These are phyloP conservation scores for Dendrobium officinale DNA, from an alignment of 106 monocot species.

Conservation along the genomic window DNA sequence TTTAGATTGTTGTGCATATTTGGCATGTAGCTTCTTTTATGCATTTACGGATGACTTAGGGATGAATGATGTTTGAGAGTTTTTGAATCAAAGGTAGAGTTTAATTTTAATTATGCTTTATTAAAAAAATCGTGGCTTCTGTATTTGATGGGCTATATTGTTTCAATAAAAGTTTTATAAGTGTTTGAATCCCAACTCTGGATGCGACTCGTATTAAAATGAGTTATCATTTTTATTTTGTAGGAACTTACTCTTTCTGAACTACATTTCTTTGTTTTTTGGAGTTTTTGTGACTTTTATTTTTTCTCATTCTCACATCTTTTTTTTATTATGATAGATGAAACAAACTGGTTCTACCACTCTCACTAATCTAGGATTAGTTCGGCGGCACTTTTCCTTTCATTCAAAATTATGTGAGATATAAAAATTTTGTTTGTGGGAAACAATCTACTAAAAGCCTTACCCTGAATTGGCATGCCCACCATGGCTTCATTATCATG, in stretches of 20 bases:
- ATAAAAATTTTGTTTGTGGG: no score
- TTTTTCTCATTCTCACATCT: background rate
- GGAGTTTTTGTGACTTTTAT: background rate
- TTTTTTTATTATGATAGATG: background rate
- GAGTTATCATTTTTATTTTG: no score
- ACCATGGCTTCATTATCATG: background rate
- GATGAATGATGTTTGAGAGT: background rate
- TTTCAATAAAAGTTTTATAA: no score
- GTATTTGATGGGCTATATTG: no score
- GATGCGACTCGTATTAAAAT: no score
- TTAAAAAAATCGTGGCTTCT: background rate
- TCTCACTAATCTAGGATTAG: no score
- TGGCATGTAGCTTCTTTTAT: background rate
- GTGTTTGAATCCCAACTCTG: no score
- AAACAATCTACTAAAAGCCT: background rate
- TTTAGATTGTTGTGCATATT: background rate
- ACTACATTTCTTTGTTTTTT: background rate
- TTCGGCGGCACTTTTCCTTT: no score
- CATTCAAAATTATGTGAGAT: no score
- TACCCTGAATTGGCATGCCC: background rate
- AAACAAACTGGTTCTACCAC: no score
- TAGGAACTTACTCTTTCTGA: no score
- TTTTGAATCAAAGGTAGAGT: background rate
- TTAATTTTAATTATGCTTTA: background rate
- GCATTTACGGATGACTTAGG: background rate